Evolutionary conservation across 148 eudicot species (phyloP).

Genomic region (Vaccinium darrowii): DNA sequence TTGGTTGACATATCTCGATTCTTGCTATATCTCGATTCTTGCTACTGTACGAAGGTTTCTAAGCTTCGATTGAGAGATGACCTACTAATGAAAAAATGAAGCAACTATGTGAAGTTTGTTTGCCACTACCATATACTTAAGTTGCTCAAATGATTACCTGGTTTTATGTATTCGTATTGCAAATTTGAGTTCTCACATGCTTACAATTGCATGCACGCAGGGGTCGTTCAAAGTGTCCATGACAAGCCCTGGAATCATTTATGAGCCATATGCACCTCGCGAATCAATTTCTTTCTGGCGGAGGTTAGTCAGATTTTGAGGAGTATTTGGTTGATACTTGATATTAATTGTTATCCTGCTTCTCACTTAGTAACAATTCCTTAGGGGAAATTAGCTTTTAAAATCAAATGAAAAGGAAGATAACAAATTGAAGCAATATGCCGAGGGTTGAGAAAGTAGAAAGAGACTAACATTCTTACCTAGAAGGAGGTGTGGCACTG

Average conservation of each 20-base stretch:
- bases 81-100: neutral
- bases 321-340: neutral
- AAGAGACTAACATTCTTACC: neutral
- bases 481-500: neutral
- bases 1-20: neutral
- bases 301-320: conserved; percentile 48
- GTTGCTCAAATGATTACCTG: conserved; percentile 6
- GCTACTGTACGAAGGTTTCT: too few relatives aligned
- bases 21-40: neutral
- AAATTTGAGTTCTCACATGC: conserved; percentile 12
- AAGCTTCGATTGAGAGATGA: neutral
- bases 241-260: conserved; percentile 86
- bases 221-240: conserved; percentile 70
- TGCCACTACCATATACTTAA: neutral
- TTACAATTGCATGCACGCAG: conserved; percentile 39
- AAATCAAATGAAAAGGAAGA: neutral
- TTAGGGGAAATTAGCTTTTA: neutral
- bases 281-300: conserved; percentile 67
- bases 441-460: neutral
- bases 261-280: conserved; percentile 87
- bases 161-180: neutral
- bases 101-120: neutral
- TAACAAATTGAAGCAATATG: neutral
- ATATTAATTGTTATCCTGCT: neutral
- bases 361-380: neutral